Evolutionary conservation across 306 rosid genomes (phyloP).

Genomic region (Corylus avellana): DNA sequence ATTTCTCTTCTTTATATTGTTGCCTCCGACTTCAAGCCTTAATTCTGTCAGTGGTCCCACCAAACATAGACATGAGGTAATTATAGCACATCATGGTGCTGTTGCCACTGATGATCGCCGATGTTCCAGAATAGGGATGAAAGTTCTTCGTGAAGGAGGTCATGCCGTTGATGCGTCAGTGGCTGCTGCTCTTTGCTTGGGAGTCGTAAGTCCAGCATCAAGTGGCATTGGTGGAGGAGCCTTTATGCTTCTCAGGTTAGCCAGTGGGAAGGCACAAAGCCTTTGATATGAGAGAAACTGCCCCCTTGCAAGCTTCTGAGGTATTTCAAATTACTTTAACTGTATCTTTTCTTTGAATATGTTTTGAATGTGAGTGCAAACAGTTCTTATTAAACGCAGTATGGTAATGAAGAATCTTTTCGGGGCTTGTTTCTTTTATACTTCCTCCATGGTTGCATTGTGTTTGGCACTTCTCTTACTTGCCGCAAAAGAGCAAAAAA

Average conservation of each 20-base stretch:
- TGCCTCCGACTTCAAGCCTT: conserved; percentile 31
- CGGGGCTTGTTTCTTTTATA: not conserved
- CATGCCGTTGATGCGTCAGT: conserved; percentile 82
- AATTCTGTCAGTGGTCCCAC: conserved; percentile 9
- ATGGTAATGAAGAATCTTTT: not conserved
- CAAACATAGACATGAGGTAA: conserved; percentile 45
- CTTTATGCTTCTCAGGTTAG: conserved; percentile 62
- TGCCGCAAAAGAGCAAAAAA: too few relatives aligned
- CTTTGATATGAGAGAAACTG: conserved; percentile 86
- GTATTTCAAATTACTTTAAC: conserved; percentile 36
- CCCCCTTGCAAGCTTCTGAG: conserved; percentile 68
- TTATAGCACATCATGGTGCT: conserved; percentile 54
- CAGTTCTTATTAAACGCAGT: not conserved
- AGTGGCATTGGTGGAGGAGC: conserved; percentile 93
- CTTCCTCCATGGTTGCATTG: not conserved
- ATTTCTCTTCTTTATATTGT: conserved; percentile 31
- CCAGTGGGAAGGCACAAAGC: conserved; percentile 53
- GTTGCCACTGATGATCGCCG: conserved; percentile 72
- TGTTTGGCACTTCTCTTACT: not conserved
- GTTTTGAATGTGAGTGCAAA: conserved; percentile 3
- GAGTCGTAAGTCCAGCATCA: conserved; percentile 81
- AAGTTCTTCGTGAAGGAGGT: conserved; percentile 63
- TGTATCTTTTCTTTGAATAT: not conserved
- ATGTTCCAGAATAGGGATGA: conserved; percentile 67
- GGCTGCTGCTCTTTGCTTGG: conserved; percentile 79